phyloP scores from a whole-genome alignment of 2,329 filamentous ascomycete species.

The Lasiodiplodia sp. region DNA sequence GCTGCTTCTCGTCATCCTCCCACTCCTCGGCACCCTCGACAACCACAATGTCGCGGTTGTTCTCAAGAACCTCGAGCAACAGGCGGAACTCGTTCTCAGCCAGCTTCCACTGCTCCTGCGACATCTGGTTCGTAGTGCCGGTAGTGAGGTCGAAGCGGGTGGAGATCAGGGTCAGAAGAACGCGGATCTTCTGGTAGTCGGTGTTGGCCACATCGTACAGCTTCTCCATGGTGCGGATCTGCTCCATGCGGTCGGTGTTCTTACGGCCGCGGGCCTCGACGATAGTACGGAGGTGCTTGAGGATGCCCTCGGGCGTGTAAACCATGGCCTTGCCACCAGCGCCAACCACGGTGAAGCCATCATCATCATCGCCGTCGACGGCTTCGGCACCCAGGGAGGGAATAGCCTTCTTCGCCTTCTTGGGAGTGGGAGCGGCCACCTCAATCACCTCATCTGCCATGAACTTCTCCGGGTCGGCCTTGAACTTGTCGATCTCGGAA shows the following conservation, averaged over 20 bases:
- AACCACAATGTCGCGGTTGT: conserved; percentile 81
- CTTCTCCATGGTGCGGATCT: conserved; percentile 98
- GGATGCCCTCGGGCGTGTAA: conserved; percentile 96
- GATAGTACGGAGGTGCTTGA: conserved; percentile 93
- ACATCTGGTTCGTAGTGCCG: conserved; percentile 82
- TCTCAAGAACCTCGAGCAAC: conserved; percentile 80
- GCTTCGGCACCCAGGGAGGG: conserved; percentile 60
- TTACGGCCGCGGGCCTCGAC: conserved; percentile 97
- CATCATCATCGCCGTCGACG: conserved; percentile 68
- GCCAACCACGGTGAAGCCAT: conserved; percentile 88
- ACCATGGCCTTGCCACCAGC: conserved; percentile 87
- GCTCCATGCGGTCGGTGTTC: conserved; percentile 93
- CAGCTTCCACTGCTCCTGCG: conserved; percentile 95
- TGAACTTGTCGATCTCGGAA: conserved; percentile 84
- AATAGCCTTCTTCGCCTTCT: conserved; percentile 55
- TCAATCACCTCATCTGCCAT: conserved; percentile 86
- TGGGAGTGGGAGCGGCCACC: conserved; percentile 62
- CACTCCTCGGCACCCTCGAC: conserved; percentile 94
- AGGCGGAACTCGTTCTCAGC: conserved; percentile 85
- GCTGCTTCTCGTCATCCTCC: conserved; percentile 97
- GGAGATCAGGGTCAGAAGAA: conserved; percentile 89
- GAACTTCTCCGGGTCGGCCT: conserved; percentile 82
- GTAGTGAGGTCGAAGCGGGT: conserved; percentile 92
- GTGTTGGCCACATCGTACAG: conserved; percentile 86
- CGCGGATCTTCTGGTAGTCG: conserved; percentile 92